A percentile compares a stretch with the other conserved stretches of the same genome.
These are phyloP conservation scores for Lindgomyces ingoldianus DNA, from an alignment of 495 filamentous ascomycete genomes.

Conservation along the genomic window DNA sequence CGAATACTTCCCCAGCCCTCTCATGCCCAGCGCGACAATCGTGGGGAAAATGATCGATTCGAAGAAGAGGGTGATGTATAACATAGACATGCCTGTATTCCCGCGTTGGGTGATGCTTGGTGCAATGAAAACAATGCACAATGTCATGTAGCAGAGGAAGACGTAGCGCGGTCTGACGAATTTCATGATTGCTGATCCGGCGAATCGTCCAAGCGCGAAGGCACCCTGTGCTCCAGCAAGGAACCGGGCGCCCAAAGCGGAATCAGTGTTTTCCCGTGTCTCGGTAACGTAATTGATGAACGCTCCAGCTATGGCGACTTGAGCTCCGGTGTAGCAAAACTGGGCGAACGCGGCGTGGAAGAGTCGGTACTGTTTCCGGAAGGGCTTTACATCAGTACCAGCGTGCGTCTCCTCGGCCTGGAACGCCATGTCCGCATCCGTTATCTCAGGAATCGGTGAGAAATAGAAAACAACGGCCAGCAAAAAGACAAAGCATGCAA, in stretches of 20 bases:
- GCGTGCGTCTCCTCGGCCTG: constrained; percentile 50
- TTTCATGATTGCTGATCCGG: constrained; percentile 53
- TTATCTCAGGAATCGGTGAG: constrained; percentile 50
- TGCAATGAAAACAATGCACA: constrained; percentile 43
- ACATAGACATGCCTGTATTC: constrained; percentile 55
- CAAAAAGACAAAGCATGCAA: constrained; percentile 50
- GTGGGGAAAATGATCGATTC: constrained; percentile 65
- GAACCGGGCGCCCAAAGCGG: constrained; percentile 53
- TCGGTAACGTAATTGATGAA: constrained; percentile 59
- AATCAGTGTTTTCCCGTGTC: constrained; percentile 43
- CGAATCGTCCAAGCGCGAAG: constrained; percentile 60
- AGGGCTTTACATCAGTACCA: constrained; percentile 50
- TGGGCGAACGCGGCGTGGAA: constrained; percentile 67
- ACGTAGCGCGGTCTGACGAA: constrained; percentile 55
- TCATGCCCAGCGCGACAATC: constrained; percentile 62
- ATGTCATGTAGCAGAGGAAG: constrained; percentile 48
- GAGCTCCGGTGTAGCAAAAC: constrained; percentile 72
- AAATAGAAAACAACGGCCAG: constrained; percentile 36
- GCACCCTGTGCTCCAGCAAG: constrained; percentile 57
- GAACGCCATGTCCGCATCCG: constrained; percentile 55
- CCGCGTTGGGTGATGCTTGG: constrained; percentile 41
- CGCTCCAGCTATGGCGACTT: constrained; percentile 45
- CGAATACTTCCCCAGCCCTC: constrained; percentile 60
- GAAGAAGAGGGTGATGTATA: constrained; percentile 62
- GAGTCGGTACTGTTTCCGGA: constrained; percentile 57